Evolutionary conservation across 2,329 filamentous ascomycete species (phyloP).

Genomic region (Penicillium sp.): DNA sequence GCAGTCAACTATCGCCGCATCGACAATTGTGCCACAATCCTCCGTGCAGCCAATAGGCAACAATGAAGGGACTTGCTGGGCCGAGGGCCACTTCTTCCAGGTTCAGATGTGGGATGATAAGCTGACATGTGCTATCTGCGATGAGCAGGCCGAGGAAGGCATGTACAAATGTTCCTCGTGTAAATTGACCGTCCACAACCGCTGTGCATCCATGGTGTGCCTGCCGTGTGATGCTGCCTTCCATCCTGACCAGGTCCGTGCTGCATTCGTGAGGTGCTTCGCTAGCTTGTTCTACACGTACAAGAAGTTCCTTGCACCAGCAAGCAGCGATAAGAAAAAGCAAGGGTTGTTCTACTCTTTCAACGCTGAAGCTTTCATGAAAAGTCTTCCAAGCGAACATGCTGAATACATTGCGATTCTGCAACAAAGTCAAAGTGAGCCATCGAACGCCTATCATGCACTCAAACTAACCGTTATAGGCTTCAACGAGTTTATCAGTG

Average conservation of each 20-base stretch:
- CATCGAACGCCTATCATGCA: neutral
- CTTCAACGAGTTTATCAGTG: slow-evolving; percentile 67
- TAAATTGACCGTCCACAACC: slow-evolving; percentile 56
- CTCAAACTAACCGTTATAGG: slow-evolving; percentile 35
- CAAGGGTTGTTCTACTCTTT: slow-evolving; percentile 64
- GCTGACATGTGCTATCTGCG: slow-evolving; percentile 50
- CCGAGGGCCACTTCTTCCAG: slow-evolving; percentile 53
- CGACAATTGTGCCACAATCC: slow-evolving; percentile 52
- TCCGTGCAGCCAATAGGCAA: slow-evolving; percentile 42
- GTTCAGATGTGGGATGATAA: slow-evolving; percentile 48
- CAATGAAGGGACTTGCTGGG: slow-evolving; percentile 46
- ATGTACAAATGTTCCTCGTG: slow-evolving; percentile 53
- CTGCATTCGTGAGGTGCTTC: slow-evolving; percentile 69
- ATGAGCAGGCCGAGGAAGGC: slow-evolving; percentile 61
- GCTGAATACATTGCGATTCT: slow-evolving; percentile 64
- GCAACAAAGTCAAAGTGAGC: slow-evolving; percentile 63
- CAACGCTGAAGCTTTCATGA: slow-evolving; percentile 67
- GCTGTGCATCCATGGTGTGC: slow-evolving; percentile 62
- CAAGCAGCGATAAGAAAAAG: slow-evolving; percentile 63
- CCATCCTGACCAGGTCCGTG: slow-evolving; percentile 66
- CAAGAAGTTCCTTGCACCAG: slow-evolving; percentile 62
- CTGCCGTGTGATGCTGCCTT: slow-evolving; percentile 69
- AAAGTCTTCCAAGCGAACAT: slow-evolving; percentile 65
- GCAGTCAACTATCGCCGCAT: slow-evolving; percentile 53
- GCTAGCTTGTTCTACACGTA: slow-evolving; percentile 71